These are phyloP conservation scores for Bruguiera hainesii DNA, from an alignment of 441 rosid species.

Conservation along the genomic window DNA sequence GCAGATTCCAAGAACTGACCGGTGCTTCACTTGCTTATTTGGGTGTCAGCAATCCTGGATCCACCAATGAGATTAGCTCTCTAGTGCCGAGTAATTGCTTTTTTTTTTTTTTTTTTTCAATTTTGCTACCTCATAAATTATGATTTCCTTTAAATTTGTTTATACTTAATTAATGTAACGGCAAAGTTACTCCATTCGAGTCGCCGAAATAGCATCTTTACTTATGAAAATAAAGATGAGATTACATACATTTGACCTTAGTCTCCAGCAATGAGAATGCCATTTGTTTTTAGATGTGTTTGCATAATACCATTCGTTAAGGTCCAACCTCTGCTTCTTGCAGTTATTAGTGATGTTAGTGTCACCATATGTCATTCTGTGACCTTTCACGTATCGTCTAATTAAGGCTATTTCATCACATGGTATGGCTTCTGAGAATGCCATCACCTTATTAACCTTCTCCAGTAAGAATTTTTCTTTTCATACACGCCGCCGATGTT, in stretches of 20 bases:
- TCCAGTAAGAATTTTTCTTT: not conserved
- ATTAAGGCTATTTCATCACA: not conserved
- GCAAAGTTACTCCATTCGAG: too few species aligned
- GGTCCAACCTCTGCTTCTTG: too few species aligned
- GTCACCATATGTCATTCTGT: not conserved
- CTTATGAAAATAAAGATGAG: too few species aligned
- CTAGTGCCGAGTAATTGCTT: conserved; percentile 56
- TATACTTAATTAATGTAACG: not conserved
- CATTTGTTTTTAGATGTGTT: too few species aligned
- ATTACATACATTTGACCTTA: too few species aligned
- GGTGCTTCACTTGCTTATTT: conserved; percentile 64
- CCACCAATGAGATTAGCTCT: conserved; percentile 38
- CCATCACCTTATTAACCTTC: not conserved
- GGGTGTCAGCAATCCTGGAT: conserved; percentile 72
- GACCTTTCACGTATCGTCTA: not conserved
- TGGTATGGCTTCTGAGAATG: not conserved
- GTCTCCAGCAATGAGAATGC: too few species aligned
- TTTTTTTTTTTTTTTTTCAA: not conserved
- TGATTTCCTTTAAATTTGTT: not conserved
- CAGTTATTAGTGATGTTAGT: too few species aligned
- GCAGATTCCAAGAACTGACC: conserved; percentile 67
- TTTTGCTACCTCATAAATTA: not conserved
- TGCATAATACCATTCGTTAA: too few species aligned
- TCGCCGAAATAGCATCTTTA: not conserved
- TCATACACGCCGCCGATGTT: too few species aligned